Evolutionary conservation across 257 asterid species (phyloP), one percentile per base, ranked within the genome.

Genomic region (Euphrasia confusa): DNA sequence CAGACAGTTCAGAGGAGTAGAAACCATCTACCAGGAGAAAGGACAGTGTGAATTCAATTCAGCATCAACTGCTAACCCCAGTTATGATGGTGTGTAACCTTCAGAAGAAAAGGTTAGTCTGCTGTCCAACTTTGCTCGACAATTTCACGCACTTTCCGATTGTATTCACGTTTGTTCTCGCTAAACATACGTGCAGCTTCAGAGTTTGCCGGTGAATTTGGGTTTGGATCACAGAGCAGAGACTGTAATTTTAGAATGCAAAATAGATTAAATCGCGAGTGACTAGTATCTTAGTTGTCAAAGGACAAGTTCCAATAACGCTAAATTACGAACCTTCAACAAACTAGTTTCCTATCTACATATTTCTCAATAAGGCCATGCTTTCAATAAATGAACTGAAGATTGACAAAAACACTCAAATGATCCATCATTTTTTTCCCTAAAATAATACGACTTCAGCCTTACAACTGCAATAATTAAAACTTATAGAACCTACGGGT

Each of bases 61-160:
- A 4, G 3, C 18, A 14, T 11, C 18, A 6, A 45, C n/a, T 13
- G 52, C 18, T n/a, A 45, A 12, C 52, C 13, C 50, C 50, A 45
- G 50, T 45, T 13, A 45, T 45, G 50, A 13, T 35, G 40, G 10
- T 0, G 60, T 12, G 54, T 47, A 26, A 47, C 53, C 65, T 57
- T 47, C 39, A n/a, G 64, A 30, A 18, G 55, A 55, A 39, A 54
- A 54, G 50, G 35, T 60, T 81, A 89, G 82, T 89, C 97, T 2
- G 95, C 97, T 7, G 94, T 86, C 95, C 97, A 89, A 75, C 97
- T 89, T 77, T 89, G 94, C 80, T 89, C 97, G 50, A 89, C 95
- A 66, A 86, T 77, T 75, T 86, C 97, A 21, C 89, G 95, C 61
- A 86, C 94, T 75, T 84, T 89, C 80, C 97, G 76, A 78, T 89